These are phyloP conservation scores for Chrysanthemum lavandulifolium DNA, from an alignment of 129 eudicot species.

Conservation along the genomic window DNA sequence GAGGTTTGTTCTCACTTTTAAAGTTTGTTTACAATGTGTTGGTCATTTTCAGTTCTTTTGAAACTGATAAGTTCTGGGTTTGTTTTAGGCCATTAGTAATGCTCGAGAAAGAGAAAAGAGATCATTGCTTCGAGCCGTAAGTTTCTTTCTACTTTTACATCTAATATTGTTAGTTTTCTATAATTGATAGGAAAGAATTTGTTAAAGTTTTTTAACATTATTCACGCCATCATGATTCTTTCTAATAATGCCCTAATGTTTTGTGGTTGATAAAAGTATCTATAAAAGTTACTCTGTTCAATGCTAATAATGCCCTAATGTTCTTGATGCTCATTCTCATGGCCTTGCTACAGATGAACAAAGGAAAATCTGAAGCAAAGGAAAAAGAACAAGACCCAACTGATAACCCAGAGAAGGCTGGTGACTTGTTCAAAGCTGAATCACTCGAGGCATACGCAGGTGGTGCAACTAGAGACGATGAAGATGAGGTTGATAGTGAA, in stretches of 20 bases:
- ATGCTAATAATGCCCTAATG: background rate
- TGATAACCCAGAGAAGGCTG: conserved; percentile 56
- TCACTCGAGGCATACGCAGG: conserved; percentile 76
- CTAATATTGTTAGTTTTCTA: background rate
- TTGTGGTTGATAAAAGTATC: background rate
- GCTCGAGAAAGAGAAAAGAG: conserved; percentile 96
- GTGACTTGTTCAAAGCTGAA: conserved; percentile 50
- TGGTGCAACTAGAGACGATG: conserved; percentile 46
- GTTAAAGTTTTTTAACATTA: background rate
- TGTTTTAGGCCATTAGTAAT: conserved; percentile 77
- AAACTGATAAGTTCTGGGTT: background rate
- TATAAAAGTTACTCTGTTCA: background rate
- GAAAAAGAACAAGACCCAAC: conserved; percentile 47
- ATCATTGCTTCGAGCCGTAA: conserved; percentile 82
- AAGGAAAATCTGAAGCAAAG: conserved; percentile 67
- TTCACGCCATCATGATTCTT: background rate
- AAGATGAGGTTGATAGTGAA: conserved; percentile 37
- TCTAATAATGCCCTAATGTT: background rate
- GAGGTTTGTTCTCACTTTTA: conserved; percentile 48
- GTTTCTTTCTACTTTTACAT: conserved; percentile 20
- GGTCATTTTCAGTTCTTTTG: background rate
- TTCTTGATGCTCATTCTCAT: conserved; percentile 8
- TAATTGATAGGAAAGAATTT: background rate
- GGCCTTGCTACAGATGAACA: conserved; percentile 71
- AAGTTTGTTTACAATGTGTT: conserved; percentile 4